Percentiles rank a stretch among this genome's conserved stretches.
phyloP scores from a whole-genome alignment of 129 eudicot genomes.

The Solidago caesia region DNA sequence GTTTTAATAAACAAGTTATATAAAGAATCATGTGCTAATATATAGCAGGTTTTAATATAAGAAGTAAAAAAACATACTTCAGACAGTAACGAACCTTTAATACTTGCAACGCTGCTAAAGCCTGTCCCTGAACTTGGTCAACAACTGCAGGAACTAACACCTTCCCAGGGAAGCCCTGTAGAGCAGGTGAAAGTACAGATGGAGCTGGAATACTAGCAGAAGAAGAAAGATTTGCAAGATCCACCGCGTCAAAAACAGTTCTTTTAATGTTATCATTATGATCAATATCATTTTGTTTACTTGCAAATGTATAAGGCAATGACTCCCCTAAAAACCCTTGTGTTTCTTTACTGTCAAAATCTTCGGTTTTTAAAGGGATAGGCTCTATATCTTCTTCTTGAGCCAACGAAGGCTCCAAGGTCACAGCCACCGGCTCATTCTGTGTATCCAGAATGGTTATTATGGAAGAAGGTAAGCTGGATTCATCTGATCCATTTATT shows the following conservation, averaged over 20 bases:
- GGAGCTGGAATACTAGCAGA: constrained; percentile 92
- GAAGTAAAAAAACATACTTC: not conserved
- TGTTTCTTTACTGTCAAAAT: constrained; percentile 29
- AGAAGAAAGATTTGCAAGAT: constrained; percentile 43
- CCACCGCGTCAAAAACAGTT: constrained; percentile 46
- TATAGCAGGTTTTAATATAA: too few species aligned
- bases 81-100: constrained; percentile 57
- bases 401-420: constrained; percentile 36
- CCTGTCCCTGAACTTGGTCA: constrained; percentile 91
- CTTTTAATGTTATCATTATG: constrained; percentile 32
- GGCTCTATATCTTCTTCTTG: constrained; percentile 32
- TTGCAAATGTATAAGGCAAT: constrained; percentile 39
- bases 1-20: too few species aligned
- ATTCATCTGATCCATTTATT: constrained; percentile 29
- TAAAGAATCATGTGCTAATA: too few species aligned
- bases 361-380: constrained; percentile 30
- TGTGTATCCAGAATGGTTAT: constrained; percentile 20
- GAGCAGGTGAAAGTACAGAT: constrained; percentile 71
- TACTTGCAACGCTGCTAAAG: constrained; percentile 89
- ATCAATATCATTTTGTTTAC: constrained; percentile 37
- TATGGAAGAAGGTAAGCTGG: constrained; percentile 34
- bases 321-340: constrained; percentile 38
- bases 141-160: constrained; percentile 86
- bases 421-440: constrained; percentile 28
- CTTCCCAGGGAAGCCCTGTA: constrained; percentile 68